Base-by-base conservation (phyloP, 1,284 basidiomycete genomes). In the Flammula alnicola region DNA sequence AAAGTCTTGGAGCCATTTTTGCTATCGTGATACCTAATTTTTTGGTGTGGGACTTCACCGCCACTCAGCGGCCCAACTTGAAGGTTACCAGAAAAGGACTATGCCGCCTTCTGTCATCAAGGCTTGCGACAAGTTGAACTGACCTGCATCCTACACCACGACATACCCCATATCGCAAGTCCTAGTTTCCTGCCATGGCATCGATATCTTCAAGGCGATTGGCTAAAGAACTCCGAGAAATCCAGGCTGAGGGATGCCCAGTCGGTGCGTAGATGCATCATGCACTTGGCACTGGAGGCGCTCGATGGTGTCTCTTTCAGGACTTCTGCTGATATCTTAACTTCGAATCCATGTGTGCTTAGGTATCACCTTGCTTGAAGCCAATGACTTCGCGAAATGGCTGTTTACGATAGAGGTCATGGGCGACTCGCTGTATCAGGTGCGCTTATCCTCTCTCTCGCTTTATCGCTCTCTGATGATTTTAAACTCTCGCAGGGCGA, bases 331-430 rank as follows among this genome's bases (percentile, higher is more conserved):
- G 16, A 12, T 26, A 11, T 33, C 35, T 44, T 31, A 30, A 10
- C 38, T 47, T 10, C n/a, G n/a, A n/a, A n/a, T n/a, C n/a, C n/a
- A n/a, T n/a, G 29, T 38, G 52, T 25, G 12, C 53, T 16, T 58
- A 89, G 90, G 89, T 30, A 90, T 92, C 57, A 77, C 69, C 40
- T 75, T 92, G 16, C 60, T 89, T 33, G 77, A 78, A 49, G 86
- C 88, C 5, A 86, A 91, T 51, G 80, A 91, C 69, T 86, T 90
- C 60, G 70, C 79, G 59, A 84, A 76, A 33, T 91, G 90, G 89
- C 68, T 75, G 56, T 81, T 91, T 62, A 77, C 83, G 4, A 81
- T 91, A 59, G 84, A 92, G 66, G 85, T 91, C 39, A 80, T 90
- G 72, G 90, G 89, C 23, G 84, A 91, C 50, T 88, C 83, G 33